Base-by-base conservation (phyloP, 208 protist species). In the Crithidia brevicula region DNA sequence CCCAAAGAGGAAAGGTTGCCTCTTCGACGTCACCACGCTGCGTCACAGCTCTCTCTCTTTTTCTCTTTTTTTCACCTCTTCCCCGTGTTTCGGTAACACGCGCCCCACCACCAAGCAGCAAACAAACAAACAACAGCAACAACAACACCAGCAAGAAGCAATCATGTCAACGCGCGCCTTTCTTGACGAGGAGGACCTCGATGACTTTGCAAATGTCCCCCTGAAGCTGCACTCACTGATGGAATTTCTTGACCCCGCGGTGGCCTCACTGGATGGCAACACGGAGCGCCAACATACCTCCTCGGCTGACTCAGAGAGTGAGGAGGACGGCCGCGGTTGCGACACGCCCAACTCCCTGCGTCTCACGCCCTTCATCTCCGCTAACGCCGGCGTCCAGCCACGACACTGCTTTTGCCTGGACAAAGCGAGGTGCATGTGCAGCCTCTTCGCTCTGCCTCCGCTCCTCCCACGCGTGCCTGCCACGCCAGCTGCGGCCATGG, bases 191-290 rank as follows among this genome's bases (percentile, higher is more conserved):
- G 67, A 73, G 30, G 68, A 74, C 22, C 28, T 25, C 42, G 68
- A 67, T 5, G 68, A 74, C 43, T 61, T 47, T 42, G 62, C 40
- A 22, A 50, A 74, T 30, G 43, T 56, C 10, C 50, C 68, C 22
- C 43, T 74, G 59, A 74, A 74, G 59, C 31, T 74, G 23, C 68
- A 61, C 50, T 74, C 68, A 6, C 34, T 74, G 13, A 6, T 62
- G 22, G 68, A 66, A 9, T 74, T 74, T 27, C 53, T 74, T 15
- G 68, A 74, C 16, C 31, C 30, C 33, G 42, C 10, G 33, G 28
- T 38, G 10, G 40, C 25, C 20, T 62, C 40, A 16, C 28, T 34
- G 11, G 56, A 36, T 33, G 30, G 42, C 50, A 40, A 25, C 34
- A 74, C 68, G 11, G 51, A 63, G 68, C 50, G 40, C 10, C 58